Conservation (phyloP, 352 stramenopile species). For the Globisporangium apiculatum region DNA sequence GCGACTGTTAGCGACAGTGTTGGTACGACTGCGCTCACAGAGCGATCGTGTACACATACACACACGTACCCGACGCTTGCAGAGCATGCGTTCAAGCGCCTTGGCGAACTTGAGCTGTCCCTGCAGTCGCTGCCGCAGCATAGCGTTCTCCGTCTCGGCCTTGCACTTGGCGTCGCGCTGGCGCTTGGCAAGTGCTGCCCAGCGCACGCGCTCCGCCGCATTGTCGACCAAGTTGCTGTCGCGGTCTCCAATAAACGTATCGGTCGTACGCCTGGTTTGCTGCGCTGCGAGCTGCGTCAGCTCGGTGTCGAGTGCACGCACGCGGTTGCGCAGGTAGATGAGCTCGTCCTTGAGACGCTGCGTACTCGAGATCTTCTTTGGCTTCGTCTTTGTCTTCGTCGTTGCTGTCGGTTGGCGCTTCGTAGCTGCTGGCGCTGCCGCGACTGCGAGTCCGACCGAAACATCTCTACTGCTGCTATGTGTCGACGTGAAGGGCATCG, state of each 20-base stretch:
- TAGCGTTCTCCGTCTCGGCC: slow-evolving; percentile 6
- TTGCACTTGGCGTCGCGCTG: slow-evolving; percentile 9
- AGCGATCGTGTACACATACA: neutral
- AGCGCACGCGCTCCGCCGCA: neutral
- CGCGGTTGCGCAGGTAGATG: slow-evolving; percentile 7
- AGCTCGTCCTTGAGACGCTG: slow-evolving; percentile 12
- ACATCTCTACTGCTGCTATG: too few species aligned
- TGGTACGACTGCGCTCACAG: too few species aligned
- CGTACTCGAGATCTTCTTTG: slow-evolving; percentile 7
- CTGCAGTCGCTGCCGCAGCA: slow-evolving; percentile 1
- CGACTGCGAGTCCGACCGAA: too few species aligned
- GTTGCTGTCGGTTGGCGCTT: neutral
- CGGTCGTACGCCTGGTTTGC: neutral
- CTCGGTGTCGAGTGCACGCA: slow-evolving; percentile 4
- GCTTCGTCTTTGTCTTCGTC: neutral
- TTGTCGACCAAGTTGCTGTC: neutral
- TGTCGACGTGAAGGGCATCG: too few species aligned
- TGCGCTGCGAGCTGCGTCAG: neutral
- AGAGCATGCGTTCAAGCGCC: slow-evolving; percentile 8
- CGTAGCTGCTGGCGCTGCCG: too few species aligned
- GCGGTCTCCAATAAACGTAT: neutral
- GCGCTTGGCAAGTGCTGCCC: slow-evolving; percentile 3
- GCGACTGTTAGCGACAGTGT: too few species aligned
- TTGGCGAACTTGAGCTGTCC: slow-evolving; percentile 11
- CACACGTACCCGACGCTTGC: slow-evolving; percentile 4